phyloP scores from a whole-genome alignment of 2,329 filamentous ascomycete species.

The Sporothrix luriei region DNA sequence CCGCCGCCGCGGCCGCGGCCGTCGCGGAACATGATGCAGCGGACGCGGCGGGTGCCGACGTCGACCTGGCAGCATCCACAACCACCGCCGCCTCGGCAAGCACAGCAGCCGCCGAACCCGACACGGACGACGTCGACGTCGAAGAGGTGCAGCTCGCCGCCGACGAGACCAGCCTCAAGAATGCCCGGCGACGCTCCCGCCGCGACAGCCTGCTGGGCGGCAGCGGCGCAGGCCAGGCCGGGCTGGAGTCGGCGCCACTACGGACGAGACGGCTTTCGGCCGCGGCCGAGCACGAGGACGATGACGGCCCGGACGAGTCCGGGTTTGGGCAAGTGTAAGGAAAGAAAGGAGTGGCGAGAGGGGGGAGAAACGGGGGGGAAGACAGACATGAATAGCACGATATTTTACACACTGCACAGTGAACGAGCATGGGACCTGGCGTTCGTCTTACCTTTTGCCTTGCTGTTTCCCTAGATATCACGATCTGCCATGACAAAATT shows the following conservation, averaged over 20 bases:
- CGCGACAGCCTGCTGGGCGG: constrained; percentile 58
- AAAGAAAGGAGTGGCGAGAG: not conserved
- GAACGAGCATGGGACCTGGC: constrained; percentile 18
- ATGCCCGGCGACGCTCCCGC: constrained; percentile 56
- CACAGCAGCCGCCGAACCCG: constrained; percentile 38
- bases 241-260: constrained; percentile 43
- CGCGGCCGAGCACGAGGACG: not conserved
- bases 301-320: constrained; percentile 6
- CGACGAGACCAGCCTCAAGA: constrained; percentile 58
- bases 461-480: not conserved
- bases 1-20: not conserved
- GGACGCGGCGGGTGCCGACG: constrained; percentile 29
- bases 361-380: not conserved
- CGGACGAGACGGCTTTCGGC: constrained; percentile 28
- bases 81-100: not conserved
- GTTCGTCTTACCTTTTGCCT: not conserved
- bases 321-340: constrained; percentile 34
- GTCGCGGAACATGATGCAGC: constrained; percentile 20
- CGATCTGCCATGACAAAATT: not conserved
- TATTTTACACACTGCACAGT: not conserved
- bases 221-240: constrained; percentile 37
- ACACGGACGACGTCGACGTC: constrained; percentile 34
- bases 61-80: constrained; percentile 29
- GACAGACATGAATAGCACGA: not conserved
- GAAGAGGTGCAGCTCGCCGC: constrained; percentile 48